Base-by-base conservation (phyloP, 2,329 filamentous ascomycete species). In the Scedosporium aurantiacum region DNA sequence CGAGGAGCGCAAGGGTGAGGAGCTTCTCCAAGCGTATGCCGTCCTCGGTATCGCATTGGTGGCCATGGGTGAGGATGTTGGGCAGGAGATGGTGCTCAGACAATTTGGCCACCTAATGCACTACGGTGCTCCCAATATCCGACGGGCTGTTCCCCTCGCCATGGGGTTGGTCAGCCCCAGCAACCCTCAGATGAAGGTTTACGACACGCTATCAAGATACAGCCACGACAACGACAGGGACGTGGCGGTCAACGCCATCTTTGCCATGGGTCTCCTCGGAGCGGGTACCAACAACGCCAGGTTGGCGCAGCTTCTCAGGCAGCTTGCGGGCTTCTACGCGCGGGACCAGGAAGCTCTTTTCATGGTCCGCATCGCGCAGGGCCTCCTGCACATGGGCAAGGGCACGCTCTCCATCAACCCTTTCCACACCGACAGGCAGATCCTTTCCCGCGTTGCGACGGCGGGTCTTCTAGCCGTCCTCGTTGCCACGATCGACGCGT, bases 161-260 rank as follows among this genome's bases (percentile, higher is more conserved):
- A 95, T 99, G 91, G 95, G 92, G 69, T 82, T 99, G 61, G 88
- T 99, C 71, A 96, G 90, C 76, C 91, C 95, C 12, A 97, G 91
- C 77, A 99, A 99, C 78, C 94, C 94, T 10, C 95, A 99, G 74
- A 99, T 99, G 93, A 99, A 97, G 81, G 90, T 99, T 57, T 99
- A 99, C 78, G 94, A 99, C 74, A 99, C 94, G 0, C 80, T 99
- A 10, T 99, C 94, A 59, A 83, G 94, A 70, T 99, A 99, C 82
- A 95, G 89, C 65, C 94, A 99, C 82, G 94, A 99, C 78, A 99
- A 94, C 67, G 94, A 99, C 76, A 95, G 93, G 64, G 94, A 99
- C 70, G 94, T 99, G 56, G 94, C 94, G 45, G 89, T 99, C 75
- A 99, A 97, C 71, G 91, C 94, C 69, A 99, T 99, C 71, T 99